Evolutionary conservation across 2,329 filamentous ascomycete genomes (phyloP).

Genomic region (Fusarium pseudograminearum): DNA sequence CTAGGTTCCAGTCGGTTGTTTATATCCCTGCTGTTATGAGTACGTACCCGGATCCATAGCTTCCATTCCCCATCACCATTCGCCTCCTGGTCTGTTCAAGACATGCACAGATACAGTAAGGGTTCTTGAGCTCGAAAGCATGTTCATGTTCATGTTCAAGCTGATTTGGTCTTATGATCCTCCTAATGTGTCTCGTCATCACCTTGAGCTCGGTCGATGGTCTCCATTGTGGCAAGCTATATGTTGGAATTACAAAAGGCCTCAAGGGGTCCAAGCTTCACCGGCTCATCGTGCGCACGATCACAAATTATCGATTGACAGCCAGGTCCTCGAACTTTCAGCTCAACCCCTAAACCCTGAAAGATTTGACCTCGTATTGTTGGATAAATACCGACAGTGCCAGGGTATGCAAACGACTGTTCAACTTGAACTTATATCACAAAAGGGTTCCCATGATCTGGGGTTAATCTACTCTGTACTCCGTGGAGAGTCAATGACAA

Average conservation of each 20-base stretch:
- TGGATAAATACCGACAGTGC: background rate
- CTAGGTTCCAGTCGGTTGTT: conserved; percentile 21
- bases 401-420: background rate
- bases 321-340: background rate
- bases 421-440: background rate
- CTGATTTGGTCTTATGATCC: background rate
- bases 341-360: background rate
- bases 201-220: background rate
- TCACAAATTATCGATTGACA: conserved; percentile 1
- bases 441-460: background rate
- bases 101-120: conserved; percentile 1
- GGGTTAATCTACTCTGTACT: background rate
- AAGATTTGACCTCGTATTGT: background rate
- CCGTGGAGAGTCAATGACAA: background rate
- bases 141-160: background rate
- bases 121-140: conserved; percentile 13
- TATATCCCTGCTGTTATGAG: conserved; percentile 24
- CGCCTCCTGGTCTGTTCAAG: conserved; percentile 7
- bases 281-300: conserved; percentile 8
- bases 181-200: background rate
- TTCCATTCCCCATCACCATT: conserved; percentile 11
- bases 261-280: conserved; percentile 29
- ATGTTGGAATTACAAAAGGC: conserved; percentile 20
- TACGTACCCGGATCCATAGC: conserved; percentile 36
- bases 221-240: conserved; percentile 7